These are phyloP conservation scores for Hibiscus syriacus DNA, from an alignment of 345 rosid species.

Conservation along the genomic window DNA sequence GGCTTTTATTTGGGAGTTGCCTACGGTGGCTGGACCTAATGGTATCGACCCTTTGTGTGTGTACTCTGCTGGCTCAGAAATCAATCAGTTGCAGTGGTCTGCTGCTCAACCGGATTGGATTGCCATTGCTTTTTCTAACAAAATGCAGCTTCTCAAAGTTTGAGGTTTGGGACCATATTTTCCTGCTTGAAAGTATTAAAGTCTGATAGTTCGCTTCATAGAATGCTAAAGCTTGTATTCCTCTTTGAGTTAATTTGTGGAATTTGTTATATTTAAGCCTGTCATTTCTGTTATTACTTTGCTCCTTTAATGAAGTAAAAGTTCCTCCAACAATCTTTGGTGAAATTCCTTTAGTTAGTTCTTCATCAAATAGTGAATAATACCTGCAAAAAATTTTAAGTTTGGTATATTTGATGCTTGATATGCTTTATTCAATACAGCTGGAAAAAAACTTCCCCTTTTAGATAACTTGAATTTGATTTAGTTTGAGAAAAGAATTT, in stretches of 20 bases:
- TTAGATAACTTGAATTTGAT: not conserved
- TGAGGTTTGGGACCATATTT: constrained; percentile 29
- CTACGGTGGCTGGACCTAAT: constrained; percentile 45
- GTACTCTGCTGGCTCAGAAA: constrained; percentile 77
- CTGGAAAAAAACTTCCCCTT: not conserved
- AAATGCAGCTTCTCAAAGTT: constrained; percentile 88
- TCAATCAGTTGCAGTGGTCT: constrained; percentile 95
- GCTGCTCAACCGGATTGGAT: constrained; percentile 84
- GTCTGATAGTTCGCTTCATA: not conserved
- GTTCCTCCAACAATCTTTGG: not conserved
- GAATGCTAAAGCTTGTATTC: not conserved
- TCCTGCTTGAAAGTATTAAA: not conserved
- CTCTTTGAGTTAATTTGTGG: not conserved
- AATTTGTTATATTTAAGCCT: not conserved
- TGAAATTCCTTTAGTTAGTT: not conserved
- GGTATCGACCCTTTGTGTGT: constrained; percentile 90
- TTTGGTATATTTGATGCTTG: not conserved
- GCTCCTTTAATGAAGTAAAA: not conserved
- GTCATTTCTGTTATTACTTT: not conserved
- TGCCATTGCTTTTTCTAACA: constrained; percentile 69
- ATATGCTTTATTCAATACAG: not conserved
- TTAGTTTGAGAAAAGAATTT: not conserved
- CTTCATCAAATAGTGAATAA: not conserved
- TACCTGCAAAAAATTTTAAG: not conserved
- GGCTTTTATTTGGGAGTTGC: constrained; percentile 31